Base-by-base conservation (phyloP, 2,329 filamentous ascomycete genomes). In the Ceratocystis destructans region DNA sequence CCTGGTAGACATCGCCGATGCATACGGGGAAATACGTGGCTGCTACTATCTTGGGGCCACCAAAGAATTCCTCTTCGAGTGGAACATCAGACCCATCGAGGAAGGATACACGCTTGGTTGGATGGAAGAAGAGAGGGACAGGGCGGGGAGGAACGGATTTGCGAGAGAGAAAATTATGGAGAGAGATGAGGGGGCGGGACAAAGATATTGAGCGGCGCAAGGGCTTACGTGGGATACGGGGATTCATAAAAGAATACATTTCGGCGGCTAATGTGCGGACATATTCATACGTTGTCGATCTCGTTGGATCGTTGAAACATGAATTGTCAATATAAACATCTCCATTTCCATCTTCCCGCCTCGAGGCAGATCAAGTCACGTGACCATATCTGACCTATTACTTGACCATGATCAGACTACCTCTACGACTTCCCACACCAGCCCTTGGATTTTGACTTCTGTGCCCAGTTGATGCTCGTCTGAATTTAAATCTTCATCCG, bases 381-480 rank as follows among this genome's bases (percentile, higher is more conserved):
- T 46, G 61, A 46, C 33, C 3, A 8, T 41, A 10, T 28, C 5
- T 31, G 17, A 61, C 22, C 33, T 44, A 8, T 22, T 10, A 33
- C 15, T 4, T 22, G 20, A 17, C 41, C 61, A 63, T 48, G 15
- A 17, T 46, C 45, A 63, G 17, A 20, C 61, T 25, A 64, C 44
- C 55, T 65, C 64, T 1, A 62, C 57, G 1, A 66, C 64, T 46
- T 66, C 64, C 64, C 64, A 66, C 17, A 61, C 41, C 15, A 66
- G 22, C 5, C 57, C 64, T 6, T 61, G 44, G 7, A 66, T 31
- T 15, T 5, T 62, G 2, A 61, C 64, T 10, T 55, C 25, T 1
- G 53, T 44, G 17, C 64, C 57, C 28, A 53, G 28, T 17, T n/a
- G 15, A 2, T 22, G 25, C 28, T 55, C 41, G n/a, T 65, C 55